Evolutionary conservation across 2,329 filamentous ascomycete species (phyloP), one percentile per base, ranked within the genome.

Genomic region (Chaetomium globosum): DNA sequence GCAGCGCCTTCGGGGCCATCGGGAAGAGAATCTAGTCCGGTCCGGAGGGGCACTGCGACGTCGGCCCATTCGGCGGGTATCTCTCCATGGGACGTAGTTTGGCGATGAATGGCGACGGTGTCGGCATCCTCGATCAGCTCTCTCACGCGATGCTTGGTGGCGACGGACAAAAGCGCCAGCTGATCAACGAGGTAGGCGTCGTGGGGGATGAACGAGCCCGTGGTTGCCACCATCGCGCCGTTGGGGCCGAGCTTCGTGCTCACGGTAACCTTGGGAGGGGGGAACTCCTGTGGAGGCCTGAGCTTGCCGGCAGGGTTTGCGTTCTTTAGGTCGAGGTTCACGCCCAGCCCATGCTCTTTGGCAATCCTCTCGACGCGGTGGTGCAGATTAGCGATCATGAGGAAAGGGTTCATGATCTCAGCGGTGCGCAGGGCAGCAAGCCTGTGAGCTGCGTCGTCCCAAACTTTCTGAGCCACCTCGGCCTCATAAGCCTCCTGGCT

Each of bases 141-240:
- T 61, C 91, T 84, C 46, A 97, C 72, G 31, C 92, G 85, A 71
- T 96, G 90, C 74, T 94, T 92, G 10, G 92, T 88, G 21, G 91
- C 91, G 64, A 97, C 84, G 6, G 92, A 95, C 65, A 97, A 76
- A 19, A 97, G 81, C 30, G 91, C 90, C 53, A 97, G 79, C 70
- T 97, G 90, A 67, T 97, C 93, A 16, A 90, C 89, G 39, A 97
- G 80, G 61, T 85, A 87, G 1, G 91, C 87, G 52, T 93, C 90
- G 43, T 89, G 87, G 0, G 95, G 85, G 46, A 96, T 85, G 61
- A 90, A 92, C 23, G 87, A 86, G 2, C 88, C 88, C 16, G 82
- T 83, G 1, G 88, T 88, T 51, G 85, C 78, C 2, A 91, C 82
- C 28, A 89, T 77, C 13, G 85, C 85, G 71, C 77, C 77, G 59